Base-by-base conservation (phyloP, 306 rosid species). In the Cucurbita argyrosperma region DNA sequence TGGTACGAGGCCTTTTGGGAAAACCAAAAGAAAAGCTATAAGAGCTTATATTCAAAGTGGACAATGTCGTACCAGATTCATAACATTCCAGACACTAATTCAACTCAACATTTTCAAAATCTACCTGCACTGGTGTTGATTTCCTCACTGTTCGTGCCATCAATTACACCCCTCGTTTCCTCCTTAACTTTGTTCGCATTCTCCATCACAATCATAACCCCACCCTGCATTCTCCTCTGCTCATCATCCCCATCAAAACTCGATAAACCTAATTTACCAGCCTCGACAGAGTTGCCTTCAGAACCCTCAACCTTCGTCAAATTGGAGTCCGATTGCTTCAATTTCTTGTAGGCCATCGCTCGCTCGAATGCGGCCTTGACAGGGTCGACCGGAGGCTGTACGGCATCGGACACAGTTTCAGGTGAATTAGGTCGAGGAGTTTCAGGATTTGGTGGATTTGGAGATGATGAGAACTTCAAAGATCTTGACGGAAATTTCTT, bases 351-450 rank as follows among this genome's bases (percentile, higher is more conserved):
- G 10, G 82, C 84, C 84, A 82, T 87, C 7, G 96, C 96, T 45
- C 84, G 87, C 69, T 56, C 78, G 50, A 87, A 84, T 15, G 97
- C 88, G 45, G 87, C 85, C 89, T 89, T 89, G 61, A 82, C 84
- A 1, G 88, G 86, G 79, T 86, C 96, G 66, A 72, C 3, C 0
- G 86, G 77, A 38, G 13, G 70, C 30, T 76, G 46, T 72, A 63
- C 78, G 10, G 81, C 49, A 43, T 80, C 56, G 4, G 85, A 13
- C 5, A 60, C 30, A 16, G 75, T 43, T 64, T 84, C 85, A 8
- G 78, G 72, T 23, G 81, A 62, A 73, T 72, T 76, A 58, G 84
- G 60, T 50, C 79, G 81, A 11, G 90, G 75, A 75, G 86, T 57
- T 58, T 86, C 86, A 8, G 80, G 75, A 49, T 69, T 81, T 11